Evolutionary conservation across 495 filamentous ascomycete species (phyloP), one percentile per base, ranked within the genome.

Genomic region (Tuber melanosporum): DNA sequence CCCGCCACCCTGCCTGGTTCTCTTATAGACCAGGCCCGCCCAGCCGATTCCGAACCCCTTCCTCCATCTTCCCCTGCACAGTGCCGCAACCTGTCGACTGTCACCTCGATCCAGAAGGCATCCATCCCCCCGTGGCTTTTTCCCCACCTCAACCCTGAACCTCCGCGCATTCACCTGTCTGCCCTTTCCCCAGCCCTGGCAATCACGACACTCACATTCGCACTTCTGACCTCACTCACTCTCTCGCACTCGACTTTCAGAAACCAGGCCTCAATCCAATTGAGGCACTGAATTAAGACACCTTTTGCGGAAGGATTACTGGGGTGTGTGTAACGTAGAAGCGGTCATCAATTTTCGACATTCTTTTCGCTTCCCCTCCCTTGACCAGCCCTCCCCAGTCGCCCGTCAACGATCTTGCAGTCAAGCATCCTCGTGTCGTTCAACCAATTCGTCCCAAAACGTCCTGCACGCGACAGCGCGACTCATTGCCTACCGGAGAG

Each of bases 51-150:
- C 26, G 36, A 72, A 46, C 36, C 71, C 71, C 71, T 72, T 72
- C 71, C 71, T 72, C 76, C 77, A 75, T 77, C 77, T 78, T 81
- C 79, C 80, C 80, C 80, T 81, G 79, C 71, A 80, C 80, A 70
- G 69, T 76, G 75, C 80, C 80, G 80, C 74, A 82, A 77, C 80
- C 77, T 82, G 80, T 82, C 80, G 80, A 76, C 80, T 75, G 77
- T 78, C 76, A 73, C 78, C 72, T 80, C 73, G 72, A 77, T 79
- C 77, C 41, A 73, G 76, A 78, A 78, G 76, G 76, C 77, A 81
- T 74, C 80, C 79, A 76, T 76, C 75, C 80, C 42, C 71, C 74
- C 74, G 74, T 81, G 78, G 73, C 75, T 78, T 81, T 81, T 49
- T 42, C 44, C 49, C 44, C 73, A 41, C 57, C 71, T 71, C 52